Percentiles rank a stretch among this genome's conserved stretches.
Conservation (phyloP, 2,329 filamentous ascomycete species). For the Curvularia verruculosa region DNA sequence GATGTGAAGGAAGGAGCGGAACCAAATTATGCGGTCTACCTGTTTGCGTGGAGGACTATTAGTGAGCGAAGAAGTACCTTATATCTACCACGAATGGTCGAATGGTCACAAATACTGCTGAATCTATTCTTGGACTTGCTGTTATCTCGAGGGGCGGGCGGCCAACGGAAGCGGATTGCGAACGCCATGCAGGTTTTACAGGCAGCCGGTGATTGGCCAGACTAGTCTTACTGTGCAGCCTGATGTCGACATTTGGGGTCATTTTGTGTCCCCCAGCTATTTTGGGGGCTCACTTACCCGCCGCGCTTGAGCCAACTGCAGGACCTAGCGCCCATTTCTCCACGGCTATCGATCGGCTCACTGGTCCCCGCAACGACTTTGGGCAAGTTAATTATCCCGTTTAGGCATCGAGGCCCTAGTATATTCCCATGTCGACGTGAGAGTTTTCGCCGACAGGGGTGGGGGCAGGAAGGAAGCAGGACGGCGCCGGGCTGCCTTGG, state of each 20-base stretch:
- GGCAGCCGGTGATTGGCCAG: conserved; percentile 39
- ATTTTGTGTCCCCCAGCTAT: conserved; percentile 44
- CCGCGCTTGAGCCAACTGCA: conserved; percentile 34
- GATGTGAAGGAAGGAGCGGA: conserved; percentile 47
- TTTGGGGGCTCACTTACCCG: conserved; percentile 50
- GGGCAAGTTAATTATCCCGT: conserved; percentile 42
- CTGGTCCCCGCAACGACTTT: conserved; percentile 39
- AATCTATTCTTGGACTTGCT: conserved; percentile 57
- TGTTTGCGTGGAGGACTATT: conserved; percentile 34
- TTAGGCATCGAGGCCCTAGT: conserved; percentile 28
- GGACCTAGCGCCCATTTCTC: conserved; percentile 27
- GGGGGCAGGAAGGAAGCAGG: neutral
- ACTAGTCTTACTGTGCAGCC: conserved; percentile 33
- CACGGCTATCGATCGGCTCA: conserved; percentile 37
- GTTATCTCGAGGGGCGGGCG: conserved; percentile 34
- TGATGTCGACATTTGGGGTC: conserved; percentile 44
- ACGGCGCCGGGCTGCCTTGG: conserved; percentile 27
- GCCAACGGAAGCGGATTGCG: conserved; percentile 39
- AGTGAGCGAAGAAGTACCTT: conserved; percentile 53
- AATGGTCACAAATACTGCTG: conserved; percentile 50
- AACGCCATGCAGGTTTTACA: conserved; percentile 33
- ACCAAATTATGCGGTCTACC: conserved; percentile 58
- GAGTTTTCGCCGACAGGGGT: conserved; percentile 30
- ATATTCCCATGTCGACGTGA: conserved; percentile 20
- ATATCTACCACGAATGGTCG: conserved; percentile 51